Evolutionary conservation across 768 basidiomycete species (phyloP).

Genomic region (Lentinula guzmanii): DNA sequence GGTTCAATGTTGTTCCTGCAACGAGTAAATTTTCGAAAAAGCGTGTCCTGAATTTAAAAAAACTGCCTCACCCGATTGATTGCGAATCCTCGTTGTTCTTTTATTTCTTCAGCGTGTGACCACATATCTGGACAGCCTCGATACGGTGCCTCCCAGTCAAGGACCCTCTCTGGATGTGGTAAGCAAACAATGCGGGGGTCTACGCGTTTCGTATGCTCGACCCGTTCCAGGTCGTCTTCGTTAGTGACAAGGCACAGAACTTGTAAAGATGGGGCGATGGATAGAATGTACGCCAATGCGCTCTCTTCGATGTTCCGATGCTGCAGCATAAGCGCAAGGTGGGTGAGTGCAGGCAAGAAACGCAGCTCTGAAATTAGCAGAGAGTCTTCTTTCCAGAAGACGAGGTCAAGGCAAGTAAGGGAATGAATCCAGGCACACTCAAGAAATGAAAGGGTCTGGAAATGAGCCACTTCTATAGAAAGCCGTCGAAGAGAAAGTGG

Average conservation of each 20-base stretch:
- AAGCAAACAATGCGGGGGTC: conserved; percentile 26
- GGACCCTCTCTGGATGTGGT: conserved; percentile 24
- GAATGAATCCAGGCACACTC: conserved; percentile 18
- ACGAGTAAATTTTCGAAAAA: background rate
- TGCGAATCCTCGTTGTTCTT: conserved; percentile 3
- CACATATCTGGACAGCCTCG: conserved; percentile 20
- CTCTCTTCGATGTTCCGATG: background rate
- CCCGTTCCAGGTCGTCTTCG: background rate
- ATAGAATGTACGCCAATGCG: conserved; percentile 18
- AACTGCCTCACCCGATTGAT: background rate
- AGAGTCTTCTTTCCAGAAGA: conserved; percentile 25
- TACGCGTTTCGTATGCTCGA: background rate
- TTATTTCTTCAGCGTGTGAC: conserved; percentile 25
- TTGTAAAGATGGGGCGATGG: conserved; percentile 18
- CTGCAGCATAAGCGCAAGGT: conserved; percentile 19
- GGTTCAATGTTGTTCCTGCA: background rate
- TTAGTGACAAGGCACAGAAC: conserved; percentile 22
- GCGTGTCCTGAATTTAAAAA: too few species aligned
- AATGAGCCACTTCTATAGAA: conserved; percentile 28
- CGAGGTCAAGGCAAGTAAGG: conserved; percentile 32
- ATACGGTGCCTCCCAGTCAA: conserved; percentile 29
- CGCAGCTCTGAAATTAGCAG: conserved; percentile 21
- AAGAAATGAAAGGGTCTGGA: conserved; percentile 16
- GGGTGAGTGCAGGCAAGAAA: conserved; percentile 23
- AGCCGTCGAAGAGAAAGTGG: conserved; percentile 24